These are phyloP conservation scores for Sporisorium exsertum DNA, from an alignment of 1,284 basidiomycete genomes.

Conservation along the genomic window DNA sequence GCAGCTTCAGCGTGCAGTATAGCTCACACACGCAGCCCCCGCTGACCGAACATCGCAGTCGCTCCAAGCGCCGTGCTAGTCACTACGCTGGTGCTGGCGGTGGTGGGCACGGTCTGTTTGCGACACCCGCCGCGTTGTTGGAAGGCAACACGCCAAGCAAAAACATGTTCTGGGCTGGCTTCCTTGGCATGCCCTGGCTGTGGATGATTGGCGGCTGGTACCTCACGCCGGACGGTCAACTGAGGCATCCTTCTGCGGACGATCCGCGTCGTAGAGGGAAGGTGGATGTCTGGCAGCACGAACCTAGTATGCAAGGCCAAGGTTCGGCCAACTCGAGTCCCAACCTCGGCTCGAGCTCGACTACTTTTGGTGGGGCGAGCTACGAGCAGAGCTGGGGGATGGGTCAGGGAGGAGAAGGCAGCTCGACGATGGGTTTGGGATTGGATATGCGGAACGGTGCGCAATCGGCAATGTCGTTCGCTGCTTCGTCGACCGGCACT, in stretches of 20 bases:
- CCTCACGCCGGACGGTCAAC: constrained; percentile 39
- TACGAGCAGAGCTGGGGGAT: constrained; percentile 16
- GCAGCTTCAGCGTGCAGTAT: constrained; percentile 26
- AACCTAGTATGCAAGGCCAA: constrained; percentile 41
- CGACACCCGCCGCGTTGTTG: constrained; percentile 27
- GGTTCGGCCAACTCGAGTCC: constrained; percentile 17
- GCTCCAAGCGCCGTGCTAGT: constrained; percentile 16
- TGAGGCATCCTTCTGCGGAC: constrained; percentile 25
- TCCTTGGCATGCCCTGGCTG: constrained; percentile 64
- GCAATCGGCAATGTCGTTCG: constrained; percentile 28
- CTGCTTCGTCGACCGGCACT: constrained; percentile 30
- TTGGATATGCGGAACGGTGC: constrained; percentile 9
- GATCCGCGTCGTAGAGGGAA: constrained; percentile 19
- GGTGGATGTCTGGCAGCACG: constrained; percentile 54
- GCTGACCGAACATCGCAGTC: constrained; percentile 4
- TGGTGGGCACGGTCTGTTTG: constrained; percentile 16
- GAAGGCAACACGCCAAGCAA: constrained; percentile 44
- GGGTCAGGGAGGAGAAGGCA: constrained; percentile 4
- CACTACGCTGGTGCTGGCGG: constrained; percentile 4
- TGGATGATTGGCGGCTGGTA: constrained; percentile 65
- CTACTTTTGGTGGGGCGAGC: constrained; percentile 8
- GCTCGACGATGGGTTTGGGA: constrained; percentile 8
- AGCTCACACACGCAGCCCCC: constrained; percentile 14
- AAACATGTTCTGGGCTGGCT: constrained; percentile 61
- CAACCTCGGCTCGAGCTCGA: constrained; percentile 17